These are phyloP conservation scores for Nepenthes gracilis DNA, from an alignment of 148 eudicot species.

Conservation along the genomic window DNA sequence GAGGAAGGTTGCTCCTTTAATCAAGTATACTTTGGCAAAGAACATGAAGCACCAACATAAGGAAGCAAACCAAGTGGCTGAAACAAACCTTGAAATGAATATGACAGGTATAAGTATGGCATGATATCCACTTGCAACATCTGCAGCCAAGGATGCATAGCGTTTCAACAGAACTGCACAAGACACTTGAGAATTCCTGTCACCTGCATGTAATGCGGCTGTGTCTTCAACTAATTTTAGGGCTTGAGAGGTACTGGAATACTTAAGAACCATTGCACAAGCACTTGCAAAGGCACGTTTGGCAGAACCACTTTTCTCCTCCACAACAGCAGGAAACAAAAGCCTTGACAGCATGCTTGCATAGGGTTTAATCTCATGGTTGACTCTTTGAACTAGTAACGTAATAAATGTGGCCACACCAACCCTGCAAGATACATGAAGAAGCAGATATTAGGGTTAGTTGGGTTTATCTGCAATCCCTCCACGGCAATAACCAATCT, in stretches of 20 bases:
- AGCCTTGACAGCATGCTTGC: constrained; percentile 57
- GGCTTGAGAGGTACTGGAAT: constrained; percentile 63
- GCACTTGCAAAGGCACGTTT: constrained; percentile 96
- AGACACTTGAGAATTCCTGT: constrained; percentile 74
- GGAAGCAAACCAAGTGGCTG: neutral
- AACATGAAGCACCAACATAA: neutral
- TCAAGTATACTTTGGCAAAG: neutral
- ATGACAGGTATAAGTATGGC: constrained; percentile 65
- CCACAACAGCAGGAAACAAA: constrained; percentile 63
- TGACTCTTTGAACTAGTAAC: constrained; percentile 81
- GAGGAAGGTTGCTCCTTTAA: neutral
- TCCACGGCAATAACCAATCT: neutral
- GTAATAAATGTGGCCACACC: constrained; percentile 90
- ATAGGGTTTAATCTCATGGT: constrained; percentile 67
- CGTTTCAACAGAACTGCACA: constrained; percentile 81
- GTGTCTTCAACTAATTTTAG: constrained; percentile 75
- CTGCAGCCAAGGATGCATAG: constrained; percentile 68
- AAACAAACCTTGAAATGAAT: constrained; percentile 70
- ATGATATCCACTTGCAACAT: constrained; percentile 65
- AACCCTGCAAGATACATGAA: constrained; percentile 46
- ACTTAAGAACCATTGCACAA: constrained; percentile 72
- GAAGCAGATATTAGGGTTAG: constrained; percentile 1
- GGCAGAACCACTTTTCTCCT: constrained; percentile 74
- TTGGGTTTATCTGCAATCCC: neutral
- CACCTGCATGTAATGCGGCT: constrained; percentile 70